Conservation (phyloP, 176 grass and related monocot species). For the Stipa capillata region DNA sequence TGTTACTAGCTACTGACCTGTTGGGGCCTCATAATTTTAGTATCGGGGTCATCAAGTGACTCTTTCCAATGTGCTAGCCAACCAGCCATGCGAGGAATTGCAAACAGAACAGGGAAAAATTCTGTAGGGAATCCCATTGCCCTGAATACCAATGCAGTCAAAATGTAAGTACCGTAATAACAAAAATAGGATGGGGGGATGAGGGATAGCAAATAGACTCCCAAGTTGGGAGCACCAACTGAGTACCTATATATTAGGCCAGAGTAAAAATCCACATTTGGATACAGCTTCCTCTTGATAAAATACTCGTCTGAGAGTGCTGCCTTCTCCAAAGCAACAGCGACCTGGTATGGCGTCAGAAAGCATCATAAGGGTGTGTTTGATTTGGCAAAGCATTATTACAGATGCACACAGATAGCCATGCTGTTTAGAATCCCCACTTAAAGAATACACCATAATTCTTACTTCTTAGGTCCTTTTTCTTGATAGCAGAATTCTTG, state of each 20-base stretch:
- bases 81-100: slow-evolving; percentile 94
- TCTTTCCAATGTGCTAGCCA: slow-evolving; percentile 95
- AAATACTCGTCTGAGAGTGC: slow-evolving; percentile 94
- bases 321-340: slow-evolving; percentile 93
- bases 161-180: background rate
- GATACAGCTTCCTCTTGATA: slow-evolving; percentile 95
- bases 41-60: slow-evolving; percentile 92
- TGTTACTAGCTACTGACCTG: slow-evolving; percentile 47
- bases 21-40: slow-evolving; percentile 97
- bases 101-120: slow-evolving; percentile 93
- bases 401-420: background rate
- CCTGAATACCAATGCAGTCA: slow-evolving; percentile 39
- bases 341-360: slow-evolving; percentile 49
- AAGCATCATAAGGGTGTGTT: background rate
- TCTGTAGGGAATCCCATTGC: slow-evolving; percentile 96
- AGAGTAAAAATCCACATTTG: slow-evolving; percentile 99
- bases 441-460: background rate
- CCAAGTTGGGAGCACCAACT: background rate
- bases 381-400: background rate
- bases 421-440: background rate
- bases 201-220: background rate
- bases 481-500: background rate
- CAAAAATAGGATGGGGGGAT: background rate
- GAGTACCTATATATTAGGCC: slow-evolving; percentile 90
- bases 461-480: background rate